Evolutionary conservation across 192 early-diverging fungal genomes (phyloP).

Genomic region (Backusella psychrophila): DNA sequence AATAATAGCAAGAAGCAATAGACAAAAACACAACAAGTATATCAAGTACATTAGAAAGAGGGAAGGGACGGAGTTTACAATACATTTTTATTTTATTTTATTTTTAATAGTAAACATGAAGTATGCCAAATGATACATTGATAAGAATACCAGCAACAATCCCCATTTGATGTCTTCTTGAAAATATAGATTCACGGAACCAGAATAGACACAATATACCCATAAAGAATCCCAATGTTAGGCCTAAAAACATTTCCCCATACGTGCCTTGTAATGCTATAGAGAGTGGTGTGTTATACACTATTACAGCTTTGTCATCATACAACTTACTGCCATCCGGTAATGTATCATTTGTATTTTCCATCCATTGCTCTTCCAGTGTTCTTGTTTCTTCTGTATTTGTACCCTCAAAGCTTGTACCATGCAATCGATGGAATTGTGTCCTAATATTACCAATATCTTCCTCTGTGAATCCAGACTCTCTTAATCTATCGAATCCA

Average conservation of each 20-base stretch:
- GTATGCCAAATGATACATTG: conserved; percentile 50
- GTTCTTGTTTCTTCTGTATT: conserved; percentile 36
- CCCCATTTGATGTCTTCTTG: conserved; percentile 51
- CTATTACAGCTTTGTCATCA: not conserved
- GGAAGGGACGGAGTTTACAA: not conserved
- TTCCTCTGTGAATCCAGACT: conserved; percentile 56
- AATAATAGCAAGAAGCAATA: conserved; percentile 2
- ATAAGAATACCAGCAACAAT: conserved; percentile 52
- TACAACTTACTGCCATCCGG: conserved; percentile 53
- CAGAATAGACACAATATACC: conserved; percentile 52
- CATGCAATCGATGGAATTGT: conserved; percentile 54
- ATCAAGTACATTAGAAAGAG: conserved; percentile 20
- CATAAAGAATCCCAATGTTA: conserved; percentile 56
- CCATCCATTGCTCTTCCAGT: conserved; percentile 60
- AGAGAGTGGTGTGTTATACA: not conserved
- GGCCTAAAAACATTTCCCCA: conserved; percentile 52
- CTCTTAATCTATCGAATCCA: conserved; percentile 57
- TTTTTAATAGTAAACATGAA: conserved; percentile 47
- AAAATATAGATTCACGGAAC: conserved; percentile 54
- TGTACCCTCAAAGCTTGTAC: conserved; percentile 28
- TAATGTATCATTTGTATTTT: conserved; percentile 48
- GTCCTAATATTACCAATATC: conserved; percentile 51
- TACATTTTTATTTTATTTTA: not conserved
- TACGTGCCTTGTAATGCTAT: conserved; percentile 44
- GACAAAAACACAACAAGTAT: conserved; percentile 14